phyloP scores from a whole-genome alignment of 1,284 basidiomycete species.

The Microbotryomycetes sp. region DNA sequence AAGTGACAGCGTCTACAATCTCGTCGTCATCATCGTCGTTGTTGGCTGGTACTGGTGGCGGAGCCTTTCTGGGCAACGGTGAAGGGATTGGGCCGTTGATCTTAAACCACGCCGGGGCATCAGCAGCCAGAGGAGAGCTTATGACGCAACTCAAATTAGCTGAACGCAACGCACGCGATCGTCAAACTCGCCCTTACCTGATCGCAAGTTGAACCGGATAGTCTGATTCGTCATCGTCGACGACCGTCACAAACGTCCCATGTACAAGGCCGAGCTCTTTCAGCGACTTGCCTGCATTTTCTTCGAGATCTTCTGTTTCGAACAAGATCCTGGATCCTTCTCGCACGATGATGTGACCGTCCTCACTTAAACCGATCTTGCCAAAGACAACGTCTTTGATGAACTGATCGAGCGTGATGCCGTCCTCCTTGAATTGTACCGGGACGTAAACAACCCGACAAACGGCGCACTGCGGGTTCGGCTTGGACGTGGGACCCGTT shows the following conservation, averaged over 20 bases:
- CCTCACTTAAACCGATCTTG: conserved; percentile 34
- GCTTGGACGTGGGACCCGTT: conserved; percentile 47
- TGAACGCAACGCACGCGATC: neutral
- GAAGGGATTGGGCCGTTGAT: conserved; percentile 10
- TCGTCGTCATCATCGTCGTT: neutral
- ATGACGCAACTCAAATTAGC: no score
- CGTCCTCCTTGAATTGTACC: conserved; percentile 59
- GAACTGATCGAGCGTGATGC: conserved; percentile 62
- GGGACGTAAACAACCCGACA: conserved; percentile 78
- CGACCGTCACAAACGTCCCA: conserved; percentile 77
- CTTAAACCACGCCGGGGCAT: neutral
- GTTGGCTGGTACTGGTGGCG: conserved; percentile 5
- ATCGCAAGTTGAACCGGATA: conserved; percentile 59
- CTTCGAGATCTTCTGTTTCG: conserved; percentile 80
- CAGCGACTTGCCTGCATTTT: conserved; percentile 66
- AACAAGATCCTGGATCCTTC: conserved; percentile 73
- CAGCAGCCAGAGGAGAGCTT: conserved; percentile 4
- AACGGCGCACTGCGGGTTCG: conserved; percentile 69
- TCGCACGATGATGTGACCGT: conserved; percentile 67
- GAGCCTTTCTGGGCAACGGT: conserved; percentile 14
- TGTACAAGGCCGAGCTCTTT: conserved; percentile 60
- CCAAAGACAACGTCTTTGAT: conserved; percentile 52
- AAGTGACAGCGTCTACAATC: neutral
- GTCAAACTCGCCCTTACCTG: neutral
- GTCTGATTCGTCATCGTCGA: conserved; percentile 77